A percentile compares a stretch with the other conserved stretches of the same genome.
These are phyloP conservation scores for Quercus cerris DNA, from an alignment of 306 rosid genomes.

Conservation along the genomic window DNA sequence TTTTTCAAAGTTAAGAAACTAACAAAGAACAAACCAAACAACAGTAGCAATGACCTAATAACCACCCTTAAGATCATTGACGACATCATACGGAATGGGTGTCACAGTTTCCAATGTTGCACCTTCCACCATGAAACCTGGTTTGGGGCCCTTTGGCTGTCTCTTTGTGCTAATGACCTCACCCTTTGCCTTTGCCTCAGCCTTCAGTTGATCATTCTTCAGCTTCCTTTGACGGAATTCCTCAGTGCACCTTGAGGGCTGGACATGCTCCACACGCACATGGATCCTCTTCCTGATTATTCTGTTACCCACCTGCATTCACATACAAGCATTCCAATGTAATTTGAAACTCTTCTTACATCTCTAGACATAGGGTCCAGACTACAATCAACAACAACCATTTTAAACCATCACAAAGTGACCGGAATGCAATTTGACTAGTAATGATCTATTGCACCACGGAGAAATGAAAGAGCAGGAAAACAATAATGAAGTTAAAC, in stretches of 20 bases:
- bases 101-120: slow-evolving; percentile 89
- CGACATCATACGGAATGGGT: slow-evolving; percentile 94
- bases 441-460: background rate
- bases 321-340: background rate
- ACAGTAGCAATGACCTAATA: slow-evolving; percentile 37
- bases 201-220: slow-evolving; percentile 71
- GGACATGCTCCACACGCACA: slow-evolving; percentile 89
- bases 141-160: slow-evolving; percentile 85
- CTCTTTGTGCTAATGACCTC: slow-evolving; percentile 82
- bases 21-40: background rate
- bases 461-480: background rate
- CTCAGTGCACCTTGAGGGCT: slow-evolving; percentile 77
- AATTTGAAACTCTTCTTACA: background rate
- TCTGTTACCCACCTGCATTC: slow-evolving; percentile 65
- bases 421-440: background rate
- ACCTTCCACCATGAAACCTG: slow-evolving; percentile 92
- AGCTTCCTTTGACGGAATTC: slow-evolving; percentile 72
- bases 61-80: slow-evolving; percentile 95
- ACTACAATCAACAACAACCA: background rate
- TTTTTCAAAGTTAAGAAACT: background rate
- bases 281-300: slow-evolving; percentile 85
- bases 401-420: background rate
- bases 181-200: slow-evolving; percentile 78
- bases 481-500: background rate
- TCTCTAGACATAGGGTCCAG: background rate